These are phyloP conservation scores for Stentor roeselii DNA, from an alignment of 73 alveolate species.

Conservation along the genomic window DNA sequence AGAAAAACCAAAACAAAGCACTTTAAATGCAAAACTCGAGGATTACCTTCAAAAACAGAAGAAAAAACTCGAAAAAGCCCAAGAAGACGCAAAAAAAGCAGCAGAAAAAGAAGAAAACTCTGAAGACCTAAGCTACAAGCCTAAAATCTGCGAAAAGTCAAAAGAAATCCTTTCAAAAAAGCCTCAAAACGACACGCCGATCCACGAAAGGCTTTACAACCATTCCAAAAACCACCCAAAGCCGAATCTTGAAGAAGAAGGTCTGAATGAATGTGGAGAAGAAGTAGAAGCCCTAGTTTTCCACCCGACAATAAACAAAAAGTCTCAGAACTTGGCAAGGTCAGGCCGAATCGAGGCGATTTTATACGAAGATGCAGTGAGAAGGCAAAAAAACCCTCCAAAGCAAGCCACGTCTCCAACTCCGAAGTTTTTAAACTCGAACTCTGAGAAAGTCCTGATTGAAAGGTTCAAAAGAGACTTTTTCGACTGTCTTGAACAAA, in stretches of 20 bases:
- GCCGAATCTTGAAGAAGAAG: background rate
- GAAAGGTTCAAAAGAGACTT: conserved; percentile 8
- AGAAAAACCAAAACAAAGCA: background rate
- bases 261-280: background rate
- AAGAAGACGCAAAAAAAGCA: background rate
- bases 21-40: background rate
- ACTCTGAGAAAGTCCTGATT: background rate
- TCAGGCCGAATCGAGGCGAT: background rate
- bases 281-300: background rate
- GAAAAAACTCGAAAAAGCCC: background rate
- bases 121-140: background rate
- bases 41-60: background rate
- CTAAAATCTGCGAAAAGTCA: background rate
- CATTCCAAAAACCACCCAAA: background rate
- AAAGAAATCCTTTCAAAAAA: background rate
- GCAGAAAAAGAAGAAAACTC: conserved; percentile 10
- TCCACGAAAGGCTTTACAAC: conserved; percentile 15
- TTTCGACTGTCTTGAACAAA: background rate
- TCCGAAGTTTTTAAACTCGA: background rate
- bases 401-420: background rate
- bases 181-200: background rate
- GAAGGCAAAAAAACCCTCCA: conserved; percentile 7
- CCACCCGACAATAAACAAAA: conserved; percentile 19
- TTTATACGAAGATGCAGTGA: conserved; percentile 20
- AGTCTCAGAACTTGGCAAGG: conserved; percentile 4